A percentile compares a stretch with the other conserved stretches of the same genome.
Conservation (phyloP, 2,329 filamentous ascomycete species). For the Gyromitra esculenta region DNA sequence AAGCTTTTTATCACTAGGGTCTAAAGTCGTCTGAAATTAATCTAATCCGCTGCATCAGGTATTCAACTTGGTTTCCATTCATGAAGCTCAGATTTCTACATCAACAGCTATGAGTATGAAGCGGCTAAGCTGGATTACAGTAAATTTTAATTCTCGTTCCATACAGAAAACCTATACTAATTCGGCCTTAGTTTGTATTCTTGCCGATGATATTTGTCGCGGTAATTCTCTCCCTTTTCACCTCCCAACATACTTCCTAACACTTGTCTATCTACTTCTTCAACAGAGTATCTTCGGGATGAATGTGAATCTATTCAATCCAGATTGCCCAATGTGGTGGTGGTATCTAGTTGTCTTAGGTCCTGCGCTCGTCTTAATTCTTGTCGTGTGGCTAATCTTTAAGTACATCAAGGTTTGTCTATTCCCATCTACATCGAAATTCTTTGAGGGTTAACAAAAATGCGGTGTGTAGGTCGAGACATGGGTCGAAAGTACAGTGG, state of each 20-base stretch:
- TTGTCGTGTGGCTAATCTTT: neutral
- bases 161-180: neutral
- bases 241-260: neutral
- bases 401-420: conserved; percentile 11
- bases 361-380: neutral
- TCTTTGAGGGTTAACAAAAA: neutral
- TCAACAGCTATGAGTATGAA: conserved; percentile 19
- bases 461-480: conserved; percentile 3
- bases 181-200: conserved; percentile 6
- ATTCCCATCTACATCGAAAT: too few relatives aligned
- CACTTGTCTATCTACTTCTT: neutral
- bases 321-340: neutral
- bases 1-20: neutral
- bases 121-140: conserved; percentile 11
- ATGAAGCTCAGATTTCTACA: conserved; percentile 4
- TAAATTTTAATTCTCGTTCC: neutral
- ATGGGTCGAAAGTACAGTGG: conserved; percentile 8
- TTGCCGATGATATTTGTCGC: conserved; percentile 5
- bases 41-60: neutral
- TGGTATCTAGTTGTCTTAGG: conserved; percentile 6
- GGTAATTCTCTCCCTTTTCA: neutral
- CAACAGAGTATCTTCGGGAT: conserved; percentile 12
- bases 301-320: conserved; percentile 15
- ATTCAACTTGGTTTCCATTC: conserved; percentile 12
- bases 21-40: neutral